phyloP scores from a whole-genome alignment of 805 yeast species.

The Scheffersomyces amazonensis region DNA sequence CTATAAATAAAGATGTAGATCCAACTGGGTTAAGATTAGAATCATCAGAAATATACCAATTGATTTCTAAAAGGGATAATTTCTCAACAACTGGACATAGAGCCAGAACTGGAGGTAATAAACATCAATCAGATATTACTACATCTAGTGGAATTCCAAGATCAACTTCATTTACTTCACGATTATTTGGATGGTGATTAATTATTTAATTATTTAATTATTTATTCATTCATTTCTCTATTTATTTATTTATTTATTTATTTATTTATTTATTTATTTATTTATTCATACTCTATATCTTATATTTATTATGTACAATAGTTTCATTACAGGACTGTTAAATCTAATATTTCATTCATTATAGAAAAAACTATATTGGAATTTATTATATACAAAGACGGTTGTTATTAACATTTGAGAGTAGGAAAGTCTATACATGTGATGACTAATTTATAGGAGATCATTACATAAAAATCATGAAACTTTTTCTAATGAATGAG shows the following conservation, averaged over 20 bases:
- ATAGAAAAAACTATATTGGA: no score
- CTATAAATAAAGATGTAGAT: no score
- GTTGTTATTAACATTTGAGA: no score
- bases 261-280: conserved; percentile 2
- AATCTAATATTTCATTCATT: background rate
- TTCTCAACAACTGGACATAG: background rate
- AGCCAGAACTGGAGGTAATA: background rate
- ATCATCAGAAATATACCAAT: conserved; percentile 11
- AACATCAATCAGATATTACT: background rate
- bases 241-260: background rate
- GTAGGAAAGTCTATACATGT: no score
- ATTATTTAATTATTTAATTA: background rate
- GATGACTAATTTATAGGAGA: no score
- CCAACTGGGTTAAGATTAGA: conserved; percentile 7
- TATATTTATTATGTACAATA: conserved; percentile 8
- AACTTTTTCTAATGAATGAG: no score
- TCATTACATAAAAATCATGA: no score
- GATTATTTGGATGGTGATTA: conserved; percentile 39
- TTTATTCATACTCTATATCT: background rate
- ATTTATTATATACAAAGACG: no score
- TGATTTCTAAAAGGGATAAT: conserved; percentile 6
- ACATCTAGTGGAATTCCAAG: background rate
- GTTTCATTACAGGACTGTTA: background rate
- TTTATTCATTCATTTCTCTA: background rate
- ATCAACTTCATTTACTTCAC: conserved; percentile 18